Conservation (phyloP, 2,329 filamentous ascomycete species). For the Botrytis hyacinthi region DNA sequence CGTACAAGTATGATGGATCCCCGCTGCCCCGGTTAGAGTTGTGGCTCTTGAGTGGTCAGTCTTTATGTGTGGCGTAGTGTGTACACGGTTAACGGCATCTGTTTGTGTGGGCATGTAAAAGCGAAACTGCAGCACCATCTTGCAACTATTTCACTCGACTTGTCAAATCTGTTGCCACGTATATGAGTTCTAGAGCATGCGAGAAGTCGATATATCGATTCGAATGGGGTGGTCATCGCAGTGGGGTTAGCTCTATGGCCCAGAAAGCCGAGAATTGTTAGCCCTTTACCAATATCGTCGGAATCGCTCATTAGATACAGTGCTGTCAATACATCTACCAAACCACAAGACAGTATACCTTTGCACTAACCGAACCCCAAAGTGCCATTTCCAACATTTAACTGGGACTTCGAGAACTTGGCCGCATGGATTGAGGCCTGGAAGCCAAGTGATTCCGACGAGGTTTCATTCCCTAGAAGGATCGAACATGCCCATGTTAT, state of each 20-base stretch:
- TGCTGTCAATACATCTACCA: not conserved
- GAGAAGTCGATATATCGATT: not conserved
- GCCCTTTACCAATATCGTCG: not conserved
- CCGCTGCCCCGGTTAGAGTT: not conserved
- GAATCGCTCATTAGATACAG: not conserved
- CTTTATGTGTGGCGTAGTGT: not conserved
- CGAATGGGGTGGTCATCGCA: not conserved
- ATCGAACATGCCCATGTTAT: not conserved
- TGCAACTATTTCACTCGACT: conserved; percentile 2
- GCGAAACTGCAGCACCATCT: not conserved
- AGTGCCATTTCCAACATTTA: not conserved
- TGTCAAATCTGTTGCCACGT: conserved; percentile 22
- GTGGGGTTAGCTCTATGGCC: not conserved
- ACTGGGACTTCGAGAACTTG: not conserved
- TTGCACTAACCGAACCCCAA: not conserved
- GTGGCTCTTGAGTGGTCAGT: not conserved
- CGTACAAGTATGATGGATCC: too few relatives aligned
- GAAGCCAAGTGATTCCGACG: not conserved
- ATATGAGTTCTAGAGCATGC: conserved; percentile 18
- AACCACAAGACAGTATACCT: too few relatives aligned
- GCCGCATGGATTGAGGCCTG: not conserved
- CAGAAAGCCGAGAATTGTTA: not conserved
- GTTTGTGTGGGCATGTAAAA: not conserved
- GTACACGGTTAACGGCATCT: not conserved
- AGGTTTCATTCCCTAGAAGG: too few relatives aligned